Base-by-base conservation (phyloP, 768 basidiomycete species). In the Piloderma croceum region DNA sequence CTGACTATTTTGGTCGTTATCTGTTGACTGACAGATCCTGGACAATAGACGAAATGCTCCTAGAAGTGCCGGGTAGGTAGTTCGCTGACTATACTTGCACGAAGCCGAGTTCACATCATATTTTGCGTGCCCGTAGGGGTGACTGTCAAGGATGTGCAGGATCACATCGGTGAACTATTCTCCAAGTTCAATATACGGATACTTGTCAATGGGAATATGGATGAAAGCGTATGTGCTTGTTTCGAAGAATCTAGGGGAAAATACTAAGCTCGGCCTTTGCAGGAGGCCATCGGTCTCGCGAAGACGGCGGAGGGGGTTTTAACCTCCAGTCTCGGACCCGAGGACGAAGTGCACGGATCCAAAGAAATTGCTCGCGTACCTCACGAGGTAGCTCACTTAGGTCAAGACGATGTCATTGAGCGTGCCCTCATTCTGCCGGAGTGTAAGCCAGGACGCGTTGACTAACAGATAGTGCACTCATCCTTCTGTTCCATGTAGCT, bases 161-260 rank as follows among this genome's bases (percentile, higher is more conserved):
- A 56, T 1, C 86, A 92, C 51, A 72, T 73, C 7, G 59, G 56
- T 19, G 63, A 70, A 18, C 48, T 94, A 10, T 64, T 96, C 9
- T 73, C 75, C 3, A 67, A 79, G 34, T 65, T 85, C 34, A 73
- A 83, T 49, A 66, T 90, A 36, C 76, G 81, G 36, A 81, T 83
- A 17, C 66, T 98, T 17, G 80, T 86, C 2, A 65, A 80, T 24
- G 96, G 96, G 3, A 98, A 98, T 61, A 67, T 97, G 41, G 73
- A 74, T 49, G 83, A 85, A 53, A 81, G 92, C 59, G 89, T 90
- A 48, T 39, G 86, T 53, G 15, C 24, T n/a, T n/a, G n/a, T n/a
- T n/a, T n/a, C n/a, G n/a, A n/a, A n/a, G n/a, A n/a, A n/a, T n/a
- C n/a, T n/a, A n/a, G n/a, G n/a, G n/a, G n/a, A n/a, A n/a, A n/a